Base-by-base conservation (phyloP, 164 flowering plant genomes). In the Vitis rupestris region DNA sequence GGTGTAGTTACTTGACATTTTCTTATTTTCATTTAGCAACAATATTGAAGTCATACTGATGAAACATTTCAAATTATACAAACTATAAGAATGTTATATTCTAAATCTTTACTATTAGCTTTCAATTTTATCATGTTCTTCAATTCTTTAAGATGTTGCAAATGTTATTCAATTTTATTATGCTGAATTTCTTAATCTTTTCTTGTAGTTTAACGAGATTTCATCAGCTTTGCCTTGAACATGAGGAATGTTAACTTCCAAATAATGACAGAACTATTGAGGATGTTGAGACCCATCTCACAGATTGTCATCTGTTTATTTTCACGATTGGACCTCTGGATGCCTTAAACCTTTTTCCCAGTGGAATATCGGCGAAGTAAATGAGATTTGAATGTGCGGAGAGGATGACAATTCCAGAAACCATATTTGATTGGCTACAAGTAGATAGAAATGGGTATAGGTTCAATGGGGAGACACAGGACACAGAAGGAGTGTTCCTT, bases 151-250 rank as follows among this genome's bases (percentile, higher is more conserved):
- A 62, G 8, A 10, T 37, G 63, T 30, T 58, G 15, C 8, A 8
- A 11, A 54, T 10, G 29, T 31, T 31, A 6, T 3, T 16, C 44
- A 16, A 9, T 15, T 13, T 51, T 44, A 14, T 27, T 47, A 44
- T 30, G 8, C 15, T 63, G 31, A 66, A 9, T 12, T 66, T 59
- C 57, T 59, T 58, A 9, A 8, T 64, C 51, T 49, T 64, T 54
- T 58, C 57, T 68, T 78, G 82, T 82, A 86, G 90, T 52, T 78
- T 88, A 53, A 61, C 62, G 48, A 81, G 80, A 68, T 88, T 88
- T 65, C 73, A 85, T 75, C 83, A 78, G 66, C 80, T 86, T 50
- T 84, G 90, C 75, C 69, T 66, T 29, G 54, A 64, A 53, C 57
- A 76, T 50, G 67, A 82, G 37, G 49, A 78, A n/a, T 10, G 51